A percentile compares a stretch with the other conserved stretches of the same genome.
Evolutionary conservation across 1,284 basidiomycete species (phyloP).

Genomic region (Ceratobasidium sp.): DNA sequence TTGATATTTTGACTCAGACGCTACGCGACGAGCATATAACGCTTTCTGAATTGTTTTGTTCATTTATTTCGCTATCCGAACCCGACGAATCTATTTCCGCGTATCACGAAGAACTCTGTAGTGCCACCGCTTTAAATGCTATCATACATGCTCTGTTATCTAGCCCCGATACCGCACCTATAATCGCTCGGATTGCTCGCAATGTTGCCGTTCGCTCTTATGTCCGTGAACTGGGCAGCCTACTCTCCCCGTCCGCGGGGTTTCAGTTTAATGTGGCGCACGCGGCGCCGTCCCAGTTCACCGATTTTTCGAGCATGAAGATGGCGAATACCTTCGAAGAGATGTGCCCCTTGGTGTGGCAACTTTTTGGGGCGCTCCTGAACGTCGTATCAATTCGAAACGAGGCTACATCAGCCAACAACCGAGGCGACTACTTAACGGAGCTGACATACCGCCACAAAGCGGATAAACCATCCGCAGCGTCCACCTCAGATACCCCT

Average conservation of each 20-base stretch:
- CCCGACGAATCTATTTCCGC: background rate
- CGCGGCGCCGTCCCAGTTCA: background rate
- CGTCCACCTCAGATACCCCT: no score
- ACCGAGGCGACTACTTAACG: slow-evolving; percentile 10
- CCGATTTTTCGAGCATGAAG: slow-evolving; percentile 12
- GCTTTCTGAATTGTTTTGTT: background rate
- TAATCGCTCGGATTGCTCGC: background rate
- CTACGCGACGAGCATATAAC: background rate
- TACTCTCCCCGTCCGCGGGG: background rate
- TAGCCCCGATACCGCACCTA: background rate
- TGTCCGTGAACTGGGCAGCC: background rate
- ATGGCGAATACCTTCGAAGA: slow-evolving; percentile 1
- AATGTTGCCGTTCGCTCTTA: background rate
- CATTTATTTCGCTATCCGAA: background rate
- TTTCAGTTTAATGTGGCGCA: slow-evolving; percentile 22
- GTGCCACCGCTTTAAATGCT: background rate
- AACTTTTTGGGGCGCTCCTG: slow-evolving; percentile 2
- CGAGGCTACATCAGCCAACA: background rate
- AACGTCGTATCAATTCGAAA: background rate
- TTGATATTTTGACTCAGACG: background rate
- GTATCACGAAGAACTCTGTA: background rate
- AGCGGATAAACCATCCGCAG: no score
- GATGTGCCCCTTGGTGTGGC: background rate
- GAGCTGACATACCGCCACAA: background rate
- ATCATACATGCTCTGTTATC: background rate